Evolutionary conservation across 2,329 filamentous ascomycete genomes (phyloP).

Genomic region (Clonostachys rosea): DNA sequence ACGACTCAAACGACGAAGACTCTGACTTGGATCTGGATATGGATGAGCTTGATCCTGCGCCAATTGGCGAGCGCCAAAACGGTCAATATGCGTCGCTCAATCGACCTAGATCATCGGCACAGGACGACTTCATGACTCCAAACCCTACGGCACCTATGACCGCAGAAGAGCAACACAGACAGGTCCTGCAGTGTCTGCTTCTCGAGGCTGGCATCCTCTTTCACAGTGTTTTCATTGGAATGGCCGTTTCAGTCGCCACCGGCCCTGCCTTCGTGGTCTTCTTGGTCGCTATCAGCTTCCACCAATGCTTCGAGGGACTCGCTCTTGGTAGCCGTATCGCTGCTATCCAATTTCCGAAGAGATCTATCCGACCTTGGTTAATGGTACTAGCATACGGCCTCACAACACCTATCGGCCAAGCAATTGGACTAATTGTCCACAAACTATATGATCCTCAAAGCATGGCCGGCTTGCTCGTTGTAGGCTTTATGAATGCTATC

Average conservation of each 20-base stretch:
- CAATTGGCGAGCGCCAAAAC: constrained; percentile 12
- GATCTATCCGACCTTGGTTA: constrained; percentile 73
- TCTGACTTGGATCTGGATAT: constrained; percentile 56
- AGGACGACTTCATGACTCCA: not conserved
- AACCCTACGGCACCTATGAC: constrained; percentile 11
- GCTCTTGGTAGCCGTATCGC: constrained; percentile 83
- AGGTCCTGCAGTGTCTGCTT: constrained; percentile 72
- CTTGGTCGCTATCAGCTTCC: constrained; percentile 75
- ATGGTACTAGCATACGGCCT: constrained; percentile 75
- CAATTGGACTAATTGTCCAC: constrained; percentile 74
- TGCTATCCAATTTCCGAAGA: constrained; percentile 71
- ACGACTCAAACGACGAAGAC: constrained; percentile 35
- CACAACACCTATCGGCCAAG: constrained; percentile 79
- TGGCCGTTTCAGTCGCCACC: constrained; percentile 78
- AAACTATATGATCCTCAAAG: constrained; percentile 76
- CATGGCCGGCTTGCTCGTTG: constrained; percentile 71
- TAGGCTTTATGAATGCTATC: constrained; percentile 84
- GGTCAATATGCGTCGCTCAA: constrained; percentile 25
- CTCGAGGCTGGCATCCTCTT: constrained; percentile 82
- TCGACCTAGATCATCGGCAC: constrained; percentile 4
- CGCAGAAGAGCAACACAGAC: constrained; percentile 57
- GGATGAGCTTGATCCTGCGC: constrained; percentile 51
- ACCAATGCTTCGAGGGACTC: constrained; percentile 86
- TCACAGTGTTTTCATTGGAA: constrained; percentile 82
- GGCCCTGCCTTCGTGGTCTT: constrained; percentile 77